phyloP scores from a whole-genome alignment of 208 protist genomes.

The Baffinella frigidus region DNA sequence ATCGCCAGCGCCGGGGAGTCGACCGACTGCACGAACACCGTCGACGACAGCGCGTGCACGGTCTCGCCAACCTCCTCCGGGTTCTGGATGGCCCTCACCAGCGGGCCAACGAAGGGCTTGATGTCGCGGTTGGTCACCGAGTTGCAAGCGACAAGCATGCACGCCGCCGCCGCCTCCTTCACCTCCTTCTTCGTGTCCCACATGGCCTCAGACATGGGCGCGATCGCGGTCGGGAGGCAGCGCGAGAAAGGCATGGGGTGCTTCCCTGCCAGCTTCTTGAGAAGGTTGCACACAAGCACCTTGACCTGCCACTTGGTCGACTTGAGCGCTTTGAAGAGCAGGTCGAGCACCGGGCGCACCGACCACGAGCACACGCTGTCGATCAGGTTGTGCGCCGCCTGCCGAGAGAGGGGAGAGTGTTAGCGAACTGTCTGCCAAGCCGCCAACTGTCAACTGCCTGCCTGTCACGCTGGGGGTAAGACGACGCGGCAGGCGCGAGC shows the following conservation, averaged over 20 bases:
- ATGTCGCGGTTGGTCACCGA: conserved; percentile 25
- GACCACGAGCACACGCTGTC: not conserved
- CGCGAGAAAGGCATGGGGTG: conserved; percentile 59
- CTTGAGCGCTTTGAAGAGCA: not conserved
- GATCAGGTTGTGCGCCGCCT: not conserved
- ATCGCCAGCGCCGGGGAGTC: conserved; percentile 66
- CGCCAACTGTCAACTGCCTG: too few species aligned
- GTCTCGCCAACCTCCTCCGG: conserved; percentile 70
- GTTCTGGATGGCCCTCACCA: conserved; percentile 70
- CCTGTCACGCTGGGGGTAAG: too few species aligned
- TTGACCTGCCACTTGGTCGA: conserved; percentile 21
- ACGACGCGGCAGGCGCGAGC: too few species aligned
- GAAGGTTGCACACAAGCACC: not conserved
- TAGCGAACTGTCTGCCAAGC: too few species aligned
- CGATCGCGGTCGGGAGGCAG: conserved; percentile 57
- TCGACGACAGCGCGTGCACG: conserved; percentile 69
- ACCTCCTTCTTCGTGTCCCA: conserved; percentile 72
- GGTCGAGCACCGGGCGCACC: not conserved
- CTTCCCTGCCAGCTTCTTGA: conserved; percentile 61
- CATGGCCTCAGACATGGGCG: conserved; percentile 62
- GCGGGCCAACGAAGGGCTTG: conserved; percentile 64
- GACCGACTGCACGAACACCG: conserved; percentile 71
- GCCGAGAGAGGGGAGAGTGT: too few species aligned
- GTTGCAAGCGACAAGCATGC: not conserved
- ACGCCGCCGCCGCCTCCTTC: conserved; percentile 22